Evolutionary conservation across 73 alveolate genomes (phyloP).

Genomic region (Breviolum minutum): DNA sequence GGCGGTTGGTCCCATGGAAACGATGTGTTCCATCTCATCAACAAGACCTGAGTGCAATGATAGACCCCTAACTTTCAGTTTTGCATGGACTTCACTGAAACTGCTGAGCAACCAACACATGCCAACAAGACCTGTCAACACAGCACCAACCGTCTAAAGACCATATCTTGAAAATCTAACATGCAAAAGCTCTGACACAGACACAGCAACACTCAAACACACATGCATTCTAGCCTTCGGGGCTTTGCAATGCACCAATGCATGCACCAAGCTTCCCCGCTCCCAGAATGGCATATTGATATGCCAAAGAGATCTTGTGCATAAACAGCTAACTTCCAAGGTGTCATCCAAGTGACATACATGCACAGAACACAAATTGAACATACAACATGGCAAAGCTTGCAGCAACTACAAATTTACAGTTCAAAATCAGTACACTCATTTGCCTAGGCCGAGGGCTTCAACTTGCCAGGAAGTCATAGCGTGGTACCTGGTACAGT

Average conservation of each 20-base stretch:
- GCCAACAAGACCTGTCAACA: too few species aligned
- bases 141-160: too few species aligned
- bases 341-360: too few species aligned
- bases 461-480: slow-evolving; percentile 38
- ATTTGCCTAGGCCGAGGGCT: slow-evolving; percentile 19
- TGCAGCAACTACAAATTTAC: not conserved
- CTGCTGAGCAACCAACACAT: too few species aligned
- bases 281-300: slow-evolving; percentile 2
- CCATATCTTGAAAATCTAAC: too few species aligned
- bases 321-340: too few species aligned
- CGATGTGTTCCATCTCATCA: not conserved
- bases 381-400: not conserved
- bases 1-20: not conserved
- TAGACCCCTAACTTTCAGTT: too few species aligned
- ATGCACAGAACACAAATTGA: not conserved
- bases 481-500: not conserved
- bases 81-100: too few species aligned
- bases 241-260: not conserved
- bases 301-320: not conserved
- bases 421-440: too few species aligned
- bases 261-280: not conserved
- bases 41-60: not conserved
- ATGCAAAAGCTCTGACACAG: too few species aligned
- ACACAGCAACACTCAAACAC: too few species aligned
- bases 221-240: not conserved